These are phyloP conservation scores for Austroboletus eburneus DNA, from an alignment of 768 basidiomycete species.

Conservation along the genomic window DNA sequence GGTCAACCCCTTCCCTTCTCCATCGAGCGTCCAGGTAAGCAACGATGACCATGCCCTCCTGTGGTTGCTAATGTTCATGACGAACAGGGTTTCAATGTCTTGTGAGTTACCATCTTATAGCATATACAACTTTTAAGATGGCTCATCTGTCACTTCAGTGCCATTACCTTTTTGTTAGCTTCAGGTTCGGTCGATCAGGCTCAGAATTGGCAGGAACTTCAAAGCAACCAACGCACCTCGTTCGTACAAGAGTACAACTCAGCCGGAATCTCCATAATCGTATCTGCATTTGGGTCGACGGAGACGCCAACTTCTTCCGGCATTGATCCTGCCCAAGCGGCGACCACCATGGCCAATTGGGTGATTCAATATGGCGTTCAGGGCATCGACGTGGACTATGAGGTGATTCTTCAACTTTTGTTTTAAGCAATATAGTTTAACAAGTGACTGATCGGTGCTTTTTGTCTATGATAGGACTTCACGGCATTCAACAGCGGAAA, in stretches of 20 bases:
- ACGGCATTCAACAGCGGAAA: slow-evolving; percentile 28
- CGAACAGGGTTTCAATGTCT: slow-evolving; percentile 34
- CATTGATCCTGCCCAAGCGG: slow-evolving; percentile 35
- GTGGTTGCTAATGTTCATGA: background rate
- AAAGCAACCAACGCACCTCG: slow-evolving; percentile 35
- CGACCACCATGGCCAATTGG: slow-evolving; percentile 42
- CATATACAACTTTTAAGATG: background rate
- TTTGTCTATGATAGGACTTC: slow-evolving; percentile 22
- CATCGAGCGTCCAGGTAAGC: slow-evolving; percentile 40
- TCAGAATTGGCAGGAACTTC: slow-evolving; percentile 40
- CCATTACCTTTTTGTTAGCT: slow-evolving; percentile 40
- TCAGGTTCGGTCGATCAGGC: slow-evolving; percentile 45
- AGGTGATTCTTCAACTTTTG: slow-evolving; percentile 19
- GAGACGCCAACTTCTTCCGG: slow-evolving; percentile 40
- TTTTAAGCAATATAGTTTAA: background rate
- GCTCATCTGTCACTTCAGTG: slow-evolving; percentile 18
- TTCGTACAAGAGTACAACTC: slow-evolving; percentile 46
- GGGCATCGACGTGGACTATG: slow-evolving; percentile 55
- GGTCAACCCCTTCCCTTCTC: slow-evolving; percentile 42
- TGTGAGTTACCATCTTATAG: slow-evolving; percentile 17
- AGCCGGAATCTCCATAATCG: slow-evolving; percentile 56
- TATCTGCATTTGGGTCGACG: slow-evolving; percentile 49
- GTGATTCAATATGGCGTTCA: slow-evolving; percentile 46
- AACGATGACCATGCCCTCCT: background rate
- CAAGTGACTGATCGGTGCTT: background rate